Evolutionary conservation across 2,329 filamentous ascomycete genomes (phyloP), one percentile per base, ranked within the genome.

Genomic region (Calonectria honghensis): DNA sequence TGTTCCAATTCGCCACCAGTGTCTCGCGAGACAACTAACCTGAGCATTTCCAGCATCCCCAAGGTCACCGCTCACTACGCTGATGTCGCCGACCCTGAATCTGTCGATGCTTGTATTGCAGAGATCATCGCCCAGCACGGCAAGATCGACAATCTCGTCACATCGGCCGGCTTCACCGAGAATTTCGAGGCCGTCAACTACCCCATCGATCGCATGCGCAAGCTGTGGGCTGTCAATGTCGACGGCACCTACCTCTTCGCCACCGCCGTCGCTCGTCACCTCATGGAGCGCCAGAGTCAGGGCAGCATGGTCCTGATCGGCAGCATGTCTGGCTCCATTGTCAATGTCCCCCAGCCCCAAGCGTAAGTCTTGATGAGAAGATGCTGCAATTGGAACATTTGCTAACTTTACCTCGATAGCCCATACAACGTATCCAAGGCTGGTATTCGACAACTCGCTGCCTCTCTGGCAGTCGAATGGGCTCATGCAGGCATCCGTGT

Each of bases 371-470:
- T 57, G 4, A 54, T n/a, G 24, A 48, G 18, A 18, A 29, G 10
- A 39, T 48, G 29, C 20, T 37, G 29, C 29, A 24, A 20, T n/a
- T 35, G 41, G 5, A 14, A 11, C 10, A 41, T 39, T 41, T 13
- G 37, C 70, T 72, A 18, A 75, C 59, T 29, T 20, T 29, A 2
- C 10, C 6, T 24, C 14, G 18, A 35, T 75, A 90, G 89, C 59
- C 96, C 96, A 0, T 98, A 98, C 87, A 98, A 98, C 83, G 95
- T 94, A 6, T 93, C 96, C 76, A 98, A 98, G 87, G 96, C 97
- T 45, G 97, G 95, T 14, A 94, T 98, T 59, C 91, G 96, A 76
- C 96, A 98, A 86, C 87, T 98, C 75, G 96, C 95, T 16, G 91
- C 94, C 48, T 97, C 94, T 77, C 89, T 98, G 80, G 96, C 96